Base-by-base conservation (phyloP, 1,139 yeast species). In the Arxiozyma telluris region DNA sequence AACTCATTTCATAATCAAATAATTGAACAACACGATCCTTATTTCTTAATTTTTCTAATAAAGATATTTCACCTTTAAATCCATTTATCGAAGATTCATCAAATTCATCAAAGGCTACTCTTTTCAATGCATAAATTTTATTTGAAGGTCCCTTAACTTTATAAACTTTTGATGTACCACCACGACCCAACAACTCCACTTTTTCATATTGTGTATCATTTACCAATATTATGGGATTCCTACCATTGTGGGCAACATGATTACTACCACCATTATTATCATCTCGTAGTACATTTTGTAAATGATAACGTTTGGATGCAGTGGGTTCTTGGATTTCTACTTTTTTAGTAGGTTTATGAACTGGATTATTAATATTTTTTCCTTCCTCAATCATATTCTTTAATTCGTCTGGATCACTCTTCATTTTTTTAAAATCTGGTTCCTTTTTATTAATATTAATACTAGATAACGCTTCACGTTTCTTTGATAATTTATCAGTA, bases 121-220 rank as follows among this genome's bases (percentile, higher is more conserved):
- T 81, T 64, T 93, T 93, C 50, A 93, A 75, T 0, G 98, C 98
- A 68, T 80, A 88, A 1, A 81, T 71, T 59, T 78, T 79, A 55
- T 79, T 79, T 53, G 76, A 77, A 4, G 76, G 67, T 0, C 83
- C 74, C 59, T 82, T 84, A 0, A 87, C 96, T 61, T 86, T 85
- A 73, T 85, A 93, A 20, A 93, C 98, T 64, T 86, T 88, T 0
- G 98, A 90, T 0, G 97, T 80, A 0, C 98, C 98, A 41, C 98
- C 98, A 63, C 86, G 78, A 17, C 98, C 98, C 20, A 93, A 70
- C 21, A 87, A 73, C 62, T 89, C 96, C 23, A 88, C 71, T 55
- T 85, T 80, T 61, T 86, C 94, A 65, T 88, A 91, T 45, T 77
- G 78, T 47, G 76, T 76, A 2, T 80, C 83, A 66, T 89, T 87